Evolutionary conservation across 2,329 filamentous ascomycete genomes (phyloP).

Genomic region (Seiridium unicorne): DNA sequence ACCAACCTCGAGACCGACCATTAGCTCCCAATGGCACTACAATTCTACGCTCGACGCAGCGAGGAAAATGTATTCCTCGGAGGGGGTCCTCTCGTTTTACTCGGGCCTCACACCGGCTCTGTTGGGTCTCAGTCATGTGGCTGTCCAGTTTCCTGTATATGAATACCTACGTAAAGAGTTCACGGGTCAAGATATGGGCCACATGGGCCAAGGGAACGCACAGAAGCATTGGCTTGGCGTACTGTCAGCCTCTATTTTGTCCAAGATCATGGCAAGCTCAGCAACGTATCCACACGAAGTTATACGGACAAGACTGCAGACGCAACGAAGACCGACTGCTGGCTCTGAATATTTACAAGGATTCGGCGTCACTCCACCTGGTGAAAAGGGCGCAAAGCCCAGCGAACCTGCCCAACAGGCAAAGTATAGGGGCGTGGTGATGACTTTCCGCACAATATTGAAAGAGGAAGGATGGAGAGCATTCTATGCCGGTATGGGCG

Average conservation of each 20-base stretch:
- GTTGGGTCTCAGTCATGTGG: constrained; percentile 89
- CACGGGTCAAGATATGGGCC: constrained; percentile 85
- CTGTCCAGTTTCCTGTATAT: constrained; percentile 95
- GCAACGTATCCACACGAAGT: constrained; percentile 98
- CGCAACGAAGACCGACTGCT: constrained; percentile 73
- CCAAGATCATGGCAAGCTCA: constrained; percentile 91
- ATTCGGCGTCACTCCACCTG: constrained; percentile 41
- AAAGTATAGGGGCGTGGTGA: constrained; percentile 76
- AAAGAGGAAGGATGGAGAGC: constrained; percentile 92
- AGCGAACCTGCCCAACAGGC: constrained; percentile 26
- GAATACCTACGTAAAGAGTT: constrained; percentile 90
- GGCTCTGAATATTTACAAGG: constrained; percentile 52
- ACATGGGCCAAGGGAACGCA: constrained; percentile 53
- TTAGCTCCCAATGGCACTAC: constrained; percentile 85
- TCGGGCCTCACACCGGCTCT: constrained; percentile 91
- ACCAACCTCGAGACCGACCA: constrained; percentile 51
- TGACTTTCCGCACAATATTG: constrained; percentile 81
- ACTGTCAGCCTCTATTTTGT: constrained; percentile 83
- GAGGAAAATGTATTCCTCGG: constrained; percentile 90
- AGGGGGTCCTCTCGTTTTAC: constrained; percentile 90
- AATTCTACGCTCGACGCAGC: constrained; percentile 85
- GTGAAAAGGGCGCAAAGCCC: constrained; percentile 46
- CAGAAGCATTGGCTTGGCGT: constrained; percentile 80
- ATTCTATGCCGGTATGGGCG: constrained; percentile 96
- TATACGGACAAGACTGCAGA: constrained; percentile 88